Conservation (phyloP, 2,329 filamentous ascomycete genomes). For the Diplodia seriata region DNA sequence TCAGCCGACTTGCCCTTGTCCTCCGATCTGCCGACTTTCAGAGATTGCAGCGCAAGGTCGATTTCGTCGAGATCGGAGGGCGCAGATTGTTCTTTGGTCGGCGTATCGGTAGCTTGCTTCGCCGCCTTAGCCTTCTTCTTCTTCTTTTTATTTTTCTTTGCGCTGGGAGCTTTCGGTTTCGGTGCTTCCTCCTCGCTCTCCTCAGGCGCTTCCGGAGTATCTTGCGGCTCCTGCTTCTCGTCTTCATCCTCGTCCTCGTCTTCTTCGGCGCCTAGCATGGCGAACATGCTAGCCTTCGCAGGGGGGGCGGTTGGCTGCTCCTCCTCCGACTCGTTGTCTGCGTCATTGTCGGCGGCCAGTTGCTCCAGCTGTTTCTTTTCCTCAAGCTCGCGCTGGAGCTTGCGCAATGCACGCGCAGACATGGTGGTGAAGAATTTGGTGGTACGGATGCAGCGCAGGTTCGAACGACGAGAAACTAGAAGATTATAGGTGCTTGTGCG, state of each 20-base stretch:
- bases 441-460: constrained; percentile 4
- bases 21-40: constrained; percentile 20
- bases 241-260: constrained; percentile 48
- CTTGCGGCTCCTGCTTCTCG: constrained; percentile 40
- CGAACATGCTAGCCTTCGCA: constrained; percentile 54
- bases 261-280: constrained; percentile 52
- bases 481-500: constrained; percentile 2
- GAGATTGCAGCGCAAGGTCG: constrained; percentile 66
- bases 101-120: constrained; percentile 21
- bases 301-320: constrained; percentile 41
- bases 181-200: constrained; percentile 35
- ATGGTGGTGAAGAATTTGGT: constrained; percentile 49
- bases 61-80: constrained; percentile 65
- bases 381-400: constrained; percentile 68
- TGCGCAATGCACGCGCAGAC: constrained; percentile 71
- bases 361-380: constrained; percentile 58
- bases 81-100: constrained; percentile 55
- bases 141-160: constrained; percentile 55
- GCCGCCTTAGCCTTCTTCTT: constrained; percentile 62
- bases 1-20: constrained; percentile 42
- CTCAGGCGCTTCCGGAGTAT: constrained; percentile 32
- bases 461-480: not conserved
- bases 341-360: constrained; percentile 48
- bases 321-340: constrained; percentile 49
- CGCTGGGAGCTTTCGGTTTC: constrained; percentile 46